These are phyloP conservation scores for Schizochytrium sp. DNA, from an alignment of 108 stramenopile species.

Conservation along the genomic window DNA sequence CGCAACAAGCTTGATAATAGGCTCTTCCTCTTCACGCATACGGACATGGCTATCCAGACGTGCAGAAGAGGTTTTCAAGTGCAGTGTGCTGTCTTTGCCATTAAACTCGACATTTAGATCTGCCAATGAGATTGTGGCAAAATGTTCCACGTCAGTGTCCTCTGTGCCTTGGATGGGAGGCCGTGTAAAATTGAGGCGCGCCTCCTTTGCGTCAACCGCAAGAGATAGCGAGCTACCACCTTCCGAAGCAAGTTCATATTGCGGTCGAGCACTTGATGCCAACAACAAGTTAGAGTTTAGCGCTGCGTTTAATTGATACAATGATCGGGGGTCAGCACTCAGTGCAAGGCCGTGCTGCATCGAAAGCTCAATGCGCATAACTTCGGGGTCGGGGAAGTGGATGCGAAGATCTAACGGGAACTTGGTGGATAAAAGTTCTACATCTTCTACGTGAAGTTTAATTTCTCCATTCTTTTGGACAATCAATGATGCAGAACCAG, in stretches of 20 bases:
- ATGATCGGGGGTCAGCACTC: background rate
- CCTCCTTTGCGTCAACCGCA: background rate
- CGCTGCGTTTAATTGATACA: conserved; percentile 38
- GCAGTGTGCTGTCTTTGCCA: background rate
- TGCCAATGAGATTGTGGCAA: background rate
- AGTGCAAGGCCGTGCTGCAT: background rate
- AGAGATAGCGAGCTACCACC: background rate
- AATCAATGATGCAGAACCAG: background rate
- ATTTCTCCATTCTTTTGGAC: conserved; percentile 19
- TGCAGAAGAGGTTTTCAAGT: background rate
- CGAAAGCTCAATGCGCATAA: background rate
- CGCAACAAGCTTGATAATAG: background rate
- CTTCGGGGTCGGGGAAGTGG: background rate
- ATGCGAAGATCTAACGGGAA: background rate
- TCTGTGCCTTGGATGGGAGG: conserved; percentile 22
- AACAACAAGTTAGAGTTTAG: conserved; percentile 45
- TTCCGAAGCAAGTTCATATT: background rate
- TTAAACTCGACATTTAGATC: background rate
- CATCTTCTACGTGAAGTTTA: conserved; percentile 8
- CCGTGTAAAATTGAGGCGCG: background rate
- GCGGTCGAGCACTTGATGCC: background rate
- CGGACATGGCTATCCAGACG: conserved; percentile 1
- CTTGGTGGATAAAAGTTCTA: background rate
- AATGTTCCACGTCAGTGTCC: conserved; percentile 8
- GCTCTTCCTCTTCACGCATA: background rate